phyloP scores from a whole-genome alignment of 1,284 basidiomycete species.

The Violaceomyces palustris region DNA sequence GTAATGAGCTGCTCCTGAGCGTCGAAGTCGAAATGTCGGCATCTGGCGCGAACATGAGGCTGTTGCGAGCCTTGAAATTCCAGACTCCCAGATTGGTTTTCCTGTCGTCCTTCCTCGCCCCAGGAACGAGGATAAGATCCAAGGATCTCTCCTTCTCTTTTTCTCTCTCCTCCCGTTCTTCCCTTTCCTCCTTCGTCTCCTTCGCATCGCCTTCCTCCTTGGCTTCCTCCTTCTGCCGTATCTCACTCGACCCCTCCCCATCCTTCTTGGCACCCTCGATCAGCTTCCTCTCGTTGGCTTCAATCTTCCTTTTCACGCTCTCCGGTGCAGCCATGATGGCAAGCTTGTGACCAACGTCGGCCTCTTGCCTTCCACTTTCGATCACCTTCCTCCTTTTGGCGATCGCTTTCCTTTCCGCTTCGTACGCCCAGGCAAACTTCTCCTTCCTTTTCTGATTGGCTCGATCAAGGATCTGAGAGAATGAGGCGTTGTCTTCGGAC shows the following conservation, averaged over 20 bases:
- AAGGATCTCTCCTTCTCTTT: neutral
- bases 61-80: constrained; percentile 33
- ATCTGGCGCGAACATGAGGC: constrained; percentile 39
- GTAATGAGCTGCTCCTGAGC: neutral
- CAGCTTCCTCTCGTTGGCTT: neutral
- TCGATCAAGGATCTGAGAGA: constrained; percentile 37
- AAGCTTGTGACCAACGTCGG: constrained; percentile 14
- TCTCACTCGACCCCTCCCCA: too few relatives aligned
- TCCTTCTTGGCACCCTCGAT: neutral
- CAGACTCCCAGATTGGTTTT: constrained; percentile 8
- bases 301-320: constrained; percentile 1
- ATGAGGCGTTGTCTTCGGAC: constrained; percentile 50
- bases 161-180: neutral
- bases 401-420: constrained; percentile 17
- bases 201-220: neutral
- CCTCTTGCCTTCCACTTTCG: constrained; percentile 6
- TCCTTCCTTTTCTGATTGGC: constrained; percentile 26
- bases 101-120: constrained; percentile 8
- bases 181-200: neutral
- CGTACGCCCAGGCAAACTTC: constrained; percentile 37
- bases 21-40: constrained; percentile 13
- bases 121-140: constrained; percentile 11
- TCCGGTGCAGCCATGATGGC: constrained; percentile 13
- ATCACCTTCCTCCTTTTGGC: constrained; percentile 14
- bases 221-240: too few relatives aligned